A percentile compares a stretch with the other conserved stretches of the same genome.
Conservation (phyloP, 176 grass and related monocot genomes). For the Puccinellia tenuiflora region DNA sequence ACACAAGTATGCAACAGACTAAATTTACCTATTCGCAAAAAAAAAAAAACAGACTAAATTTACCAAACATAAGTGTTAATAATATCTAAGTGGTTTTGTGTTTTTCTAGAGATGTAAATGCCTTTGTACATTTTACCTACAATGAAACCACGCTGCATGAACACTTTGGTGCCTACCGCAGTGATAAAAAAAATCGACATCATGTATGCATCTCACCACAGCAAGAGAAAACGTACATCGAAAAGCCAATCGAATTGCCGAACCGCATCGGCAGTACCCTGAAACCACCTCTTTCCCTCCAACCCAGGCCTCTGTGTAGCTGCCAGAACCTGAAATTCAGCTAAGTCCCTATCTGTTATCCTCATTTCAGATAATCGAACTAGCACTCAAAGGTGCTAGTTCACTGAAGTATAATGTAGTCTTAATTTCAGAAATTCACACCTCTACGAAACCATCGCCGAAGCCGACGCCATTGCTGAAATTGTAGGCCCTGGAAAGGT, state of each 20-base stretch:
- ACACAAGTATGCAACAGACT: not conserved
- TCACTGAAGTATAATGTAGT: too few relatives aligned
- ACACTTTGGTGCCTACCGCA: not conserved
- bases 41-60: not conserved
- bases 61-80: not conserved
- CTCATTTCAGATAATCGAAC: not conserved
- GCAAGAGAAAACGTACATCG: slow-evolving; percentile 38
- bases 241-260: slow-evolving; percentile 91
- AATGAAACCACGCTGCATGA: not conserved
- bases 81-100: not conserved
- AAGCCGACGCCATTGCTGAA: slow-evolving; percentile 58
- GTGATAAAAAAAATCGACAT: not conserved
- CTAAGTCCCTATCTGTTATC: not conserved
- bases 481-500: slow-evolving; percentile 76
- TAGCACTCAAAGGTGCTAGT: not conserved
- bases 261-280: slow-evolving; percentile 81
- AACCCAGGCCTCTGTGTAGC: slow-evolving; percentile 76
- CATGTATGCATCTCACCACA: not conserved
- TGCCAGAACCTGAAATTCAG: slow-evolving; percentile 59
- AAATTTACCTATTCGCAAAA: too few relatives aligned
- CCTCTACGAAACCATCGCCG: slow-evolving; percentile 83
- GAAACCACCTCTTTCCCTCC: slow-evolving; percentile 85
- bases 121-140: not conserved
- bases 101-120: not conserved
- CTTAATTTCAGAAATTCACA: not conserved